These are phyloP conservation scores for Ampelomyces quisqualis DNA, from an alignment of 2,329 filamentous ascomycete genomes.

Conservation along the genomic window DNA sequence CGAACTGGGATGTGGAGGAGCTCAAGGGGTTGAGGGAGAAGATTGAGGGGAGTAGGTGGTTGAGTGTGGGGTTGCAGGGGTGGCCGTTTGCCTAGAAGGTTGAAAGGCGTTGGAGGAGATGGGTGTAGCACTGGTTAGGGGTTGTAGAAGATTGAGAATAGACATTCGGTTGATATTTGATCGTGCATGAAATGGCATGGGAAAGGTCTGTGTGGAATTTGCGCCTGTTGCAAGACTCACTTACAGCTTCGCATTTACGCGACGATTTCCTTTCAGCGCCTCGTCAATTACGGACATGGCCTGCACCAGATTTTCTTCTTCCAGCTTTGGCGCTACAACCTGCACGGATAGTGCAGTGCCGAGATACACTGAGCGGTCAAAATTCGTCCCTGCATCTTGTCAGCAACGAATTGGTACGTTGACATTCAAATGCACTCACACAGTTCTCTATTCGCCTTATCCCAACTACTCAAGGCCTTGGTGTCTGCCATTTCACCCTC, in stretches of 20 bases:
- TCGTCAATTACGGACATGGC: slow-evolving; percentile 57
- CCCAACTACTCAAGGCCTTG: slow-evolving; percentile 56
- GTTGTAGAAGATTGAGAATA: too few species aligned
- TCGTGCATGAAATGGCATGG: neutral
- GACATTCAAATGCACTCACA: slow-evolving; percentile 45
- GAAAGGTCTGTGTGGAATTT: too few species aligned
- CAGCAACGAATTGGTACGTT: neutral
- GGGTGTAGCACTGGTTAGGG: too few species aligned
- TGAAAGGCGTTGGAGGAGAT: too few species aligned
- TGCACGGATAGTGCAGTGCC: slow-evolving; percentile 58
- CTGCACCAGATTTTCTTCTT: slow-evolving; percentile 56
- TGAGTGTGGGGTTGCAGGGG: slow-evolving; percentile 25
- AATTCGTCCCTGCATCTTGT: slow-evolving; percentile 42
- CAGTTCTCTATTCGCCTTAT: slow-evolving; percentile 59
- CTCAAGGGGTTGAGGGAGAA: slow-evolving; percentile 26
- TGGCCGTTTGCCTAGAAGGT: slow-evolving; percentile 14
- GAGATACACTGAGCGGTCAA: slow-evolving; percentile 57
- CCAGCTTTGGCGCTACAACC: slow-evolving; percentile 56
- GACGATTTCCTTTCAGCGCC: slow-evolving; percentile 35
- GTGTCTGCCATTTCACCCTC: slow-evolving; percentile 47
- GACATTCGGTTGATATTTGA: too few species aligned
- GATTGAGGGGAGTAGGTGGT: slow-evolving; percentile 23
- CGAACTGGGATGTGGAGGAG: slow-evolving; percentile 40
- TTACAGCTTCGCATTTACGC: slow-evolving; percentile 17
- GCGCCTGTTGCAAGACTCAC: too few species aligned